Evolutionary conservation across 495 filamentous ascomycete genomes (phyloP).

Genomic region (Neurospora tetraspora): DNA sequence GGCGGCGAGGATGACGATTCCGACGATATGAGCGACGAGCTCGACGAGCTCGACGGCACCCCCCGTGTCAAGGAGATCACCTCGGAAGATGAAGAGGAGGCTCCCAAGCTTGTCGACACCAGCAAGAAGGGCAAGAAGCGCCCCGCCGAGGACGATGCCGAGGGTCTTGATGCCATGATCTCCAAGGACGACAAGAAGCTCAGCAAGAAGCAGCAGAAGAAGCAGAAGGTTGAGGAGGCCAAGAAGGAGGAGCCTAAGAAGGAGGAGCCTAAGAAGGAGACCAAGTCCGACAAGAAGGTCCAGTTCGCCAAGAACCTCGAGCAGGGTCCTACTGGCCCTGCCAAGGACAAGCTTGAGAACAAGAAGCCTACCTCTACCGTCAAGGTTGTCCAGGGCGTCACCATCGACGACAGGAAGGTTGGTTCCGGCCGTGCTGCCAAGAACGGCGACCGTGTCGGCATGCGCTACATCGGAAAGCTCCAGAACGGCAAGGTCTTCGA

Average conservation of each 20-base stretch:
- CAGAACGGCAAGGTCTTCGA: slow-evolving; percentile 90
- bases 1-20: slow-evolving; percentile 53
- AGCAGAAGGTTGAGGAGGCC: slow-evolving; percentile 68
- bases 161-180: slow-evolving; percentile 66
- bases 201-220: slow-evolving; percentile 97
- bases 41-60: slow-evolving; percentile 69
- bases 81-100: slow-evolving; percentile 68
- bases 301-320: slow-evolving; percentile 98
- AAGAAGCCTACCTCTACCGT: slow-evolving; percentile 47
- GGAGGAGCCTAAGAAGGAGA: slow-evolving; percentile 32
- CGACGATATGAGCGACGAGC: slow-evolving; percentile 69
- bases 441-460: slow-evolving; percentile 73
- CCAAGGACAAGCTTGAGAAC: slow-evolving; percentile 32
- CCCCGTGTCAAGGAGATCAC: slow-evolving; percentile 78
- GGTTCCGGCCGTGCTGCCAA: slow-evolving; percentile 74
- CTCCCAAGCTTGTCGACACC: slow-evolving; percentile 60
- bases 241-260: slow-evolving; percentile 24
- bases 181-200: slow-evolving; percentile 58
- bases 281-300: slow-evolving; percentile 84
- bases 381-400: slow-evolving; percentile 77
- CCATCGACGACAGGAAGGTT: slow-evolving; percentile 87
- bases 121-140: slow-evolving; percentile 72
- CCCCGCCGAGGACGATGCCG: slow-evolving; percentile 56
- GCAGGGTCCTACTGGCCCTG: slow-evolving; percentile 76
- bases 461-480: slow-evolving; percentile 97